Evolutionary conservation across 371 early-diverging fungal species (phyloP), one percentile per base, ranked within the genome.

Genomic region (Coemansia linderi): DNA sequence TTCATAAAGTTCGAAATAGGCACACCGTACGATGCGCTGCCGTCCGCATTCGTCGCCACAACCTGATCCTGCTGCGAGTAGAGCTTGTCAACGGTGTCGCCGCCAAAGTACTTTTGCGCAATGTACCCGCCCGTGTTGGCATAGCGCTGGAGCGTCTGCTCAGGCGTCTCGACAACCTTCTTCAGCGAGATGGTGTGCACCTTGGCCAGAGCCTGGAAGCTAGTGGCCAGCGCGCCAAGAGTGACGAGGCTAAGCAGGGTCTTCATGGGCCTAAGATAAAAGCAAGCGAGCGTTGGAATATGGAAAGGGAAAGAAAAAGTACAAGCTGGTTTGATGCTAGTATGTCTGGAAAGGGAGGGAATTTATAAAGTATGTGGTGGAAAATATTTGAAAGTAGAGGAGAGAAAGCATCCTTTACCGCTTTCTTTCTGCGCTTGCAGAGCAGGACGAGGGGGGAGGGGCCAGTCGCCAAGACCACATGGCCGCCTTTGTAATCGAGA

Each of bases 1-100:
- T 98, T 95, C 92, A 94, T 89, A 73, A 90, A 97, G 87, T 97
- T 93, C 61, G 91, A 88, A 31, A 94, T 85, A 27, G 97, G 94
- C 13, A 95, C 90, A 52, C 92, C 91, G 75, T 91, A 91, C 15
- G 87, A 72, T 17, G 84, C 85, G 15, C 80, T 81, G 64, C 89
- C 90, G 39, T 85, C 82, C 17, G 81, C 72, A 69, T 88, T 84
- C 0, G 70, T 36, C 43, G 83, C 78, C 57, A 79, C 64, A 7
- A 68, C 44, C 44, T 66, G 65, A 41, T 27, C 43, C 54, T 73
- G 70, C 57, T 85, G 79, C 44, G 83, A 70, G 60, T 86, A 84
- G 43, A 79, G 75, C 37, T 78, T 81, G 59, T 84, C 82, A 13
- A 75, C 71, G 57, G 80, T 72, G 37, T 73, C 66, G 15, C 83